A percentile compares a stretch with the other conserved stretches of the same genome.
Evolutionary conservation across 192 early-diverging fungal genomes (phyloP).

Genomic region (Thamnidium elegans): DNA sequence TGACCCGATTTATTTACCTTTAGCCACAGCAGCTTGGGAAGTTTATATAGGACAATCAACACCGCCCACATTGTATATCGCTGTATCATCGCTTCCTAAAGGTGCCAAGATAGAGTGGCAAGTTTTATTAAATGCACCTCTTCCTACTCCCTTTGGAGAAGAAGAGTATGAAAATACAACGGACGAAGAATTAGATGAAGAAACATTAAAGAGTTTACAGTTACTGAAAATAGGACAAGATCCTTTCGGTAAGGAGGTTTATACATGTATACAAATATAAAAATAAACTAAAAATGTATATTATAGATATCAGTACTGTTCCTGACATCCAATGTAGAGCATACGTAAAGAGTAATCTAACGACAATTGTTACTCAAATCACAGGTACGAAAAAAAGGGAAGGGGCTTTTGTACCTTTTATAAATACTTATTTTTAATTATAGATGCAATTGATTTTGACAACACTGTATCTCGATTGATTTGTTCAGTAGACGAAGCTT

Average conservation of each 20-base stretch:
- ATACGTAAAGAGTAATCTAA: background rate
- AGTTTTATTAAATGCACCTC: slow-evolving; percentile 36
- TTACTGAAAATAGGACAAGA: background rate
- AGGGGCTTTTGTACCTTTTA: background rate
- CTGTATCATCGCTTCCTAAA: slow-evolving; percentile 61
- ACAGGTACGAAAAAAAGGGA: background rate
- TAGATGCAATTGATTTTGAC: background rate
- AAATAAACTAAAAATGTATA: background rate
- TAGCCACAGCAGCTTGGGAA: slow-evolving; percentile 40
- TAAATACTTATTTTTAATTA: background rate
- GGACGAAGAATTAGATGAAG: slow-evolving; percentile 1
- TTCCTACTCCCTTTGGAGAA: slow-evolving; percentile 14
- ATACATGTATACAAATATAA: background rate
- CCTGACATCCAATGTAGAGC: background rate
- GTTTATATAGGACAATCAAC: slow-evolving; percentile 14
- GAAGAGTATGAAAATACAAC: slow-evolving; percentile 21
- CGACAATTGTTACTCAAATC: slow-evolving; percentile 1
- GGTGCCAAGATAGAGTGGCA: slow-evolving; percentile 68
- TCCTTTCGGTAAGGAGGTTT: slow-evolving; percentile 4
- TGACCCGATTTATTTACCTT: slow-evolving; percentile 23
- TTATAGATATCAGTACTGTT: background rate
- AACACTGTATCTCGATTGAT: background rate
- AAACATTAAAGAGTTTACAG: background rate
- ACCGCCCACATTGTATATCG: slow-evolving; percentile 50
- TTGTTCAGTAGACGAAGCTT: background rate